phyloP scores from a whole-genome alignment of 2,329 filamentous ascomycete genomes.

The Aspergillus texensis region DNA sequence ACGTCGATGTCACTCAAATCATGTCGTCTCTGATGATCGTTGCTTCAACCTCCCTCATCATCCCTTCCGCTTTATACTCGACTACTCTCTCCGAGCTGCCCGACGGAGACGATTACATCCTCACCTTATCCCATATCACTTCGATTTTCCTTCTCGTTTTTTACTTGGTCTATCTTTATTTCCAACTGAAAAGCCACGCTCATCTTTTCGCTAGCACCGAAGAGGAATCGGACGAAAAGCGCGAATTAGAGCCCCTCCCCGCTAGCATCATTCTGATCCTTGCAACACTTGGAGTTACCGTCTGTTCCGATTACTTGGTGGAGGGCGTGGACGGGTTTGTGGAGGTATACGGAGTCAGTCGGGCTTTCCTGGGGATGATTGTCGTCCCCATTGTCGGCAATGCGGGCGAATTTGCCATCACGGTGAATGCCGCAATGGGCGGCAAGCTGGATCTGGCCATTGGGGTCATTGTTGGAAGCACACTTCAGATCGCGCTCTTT shows the following conservation, averaged over 20 bases:
- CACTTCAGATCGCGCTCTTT: conserved; percentile 60
- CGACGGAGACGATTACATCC: conserved; percentile 15
- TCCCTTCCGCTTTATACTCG: conserved; percentile 53
- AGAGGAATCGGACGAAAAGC: conserved; percentile 15
- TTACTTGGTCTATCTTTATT: conserved; percentile 58
- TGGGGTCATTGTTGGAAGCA: conserved; percentile 57
- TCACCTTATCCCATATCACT: conserved; percentile 53
- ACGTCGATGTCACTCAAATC: conserved; percentile 82
- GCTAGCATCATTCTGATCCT: conserved; percentile 22
- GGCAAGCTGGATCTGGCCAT: conserved; percentile 62
- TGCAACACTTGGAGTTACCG: conserved; percentile 22
- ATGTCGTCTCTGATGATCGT: conserved; percentile 75
- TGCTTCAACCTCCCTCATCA: conserved; percentile 74
- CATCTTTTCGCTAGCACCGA: conserved; percentile 20
- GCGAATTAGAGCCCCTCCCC: conserved; percentile 14
- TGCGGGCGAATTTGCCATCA: conserved; percentile 59
- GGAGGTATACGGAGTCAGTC: conserved; percentile 53
- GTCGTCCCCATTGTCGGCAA: conserved; percentile 61
- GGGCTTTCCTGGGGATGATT: conserved; percentile 61
- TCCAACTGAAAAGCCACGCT: conserved; percentile 49
- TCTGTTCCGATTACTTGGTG: conserved; percentile 46
- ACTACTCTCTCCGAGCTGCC: conserved; percentile 15
- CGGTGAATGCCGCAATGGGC: conserved; percentile 58
- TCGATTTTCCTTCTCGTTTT: conserved; percentile 57
- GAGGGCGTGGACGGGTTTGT: conserved; percentile 59